These are phyloP conservation scores for Cinchona pubescens DNA, from an alignment of 257 asterid genomes.

Conservation along the genomic window DNA sequence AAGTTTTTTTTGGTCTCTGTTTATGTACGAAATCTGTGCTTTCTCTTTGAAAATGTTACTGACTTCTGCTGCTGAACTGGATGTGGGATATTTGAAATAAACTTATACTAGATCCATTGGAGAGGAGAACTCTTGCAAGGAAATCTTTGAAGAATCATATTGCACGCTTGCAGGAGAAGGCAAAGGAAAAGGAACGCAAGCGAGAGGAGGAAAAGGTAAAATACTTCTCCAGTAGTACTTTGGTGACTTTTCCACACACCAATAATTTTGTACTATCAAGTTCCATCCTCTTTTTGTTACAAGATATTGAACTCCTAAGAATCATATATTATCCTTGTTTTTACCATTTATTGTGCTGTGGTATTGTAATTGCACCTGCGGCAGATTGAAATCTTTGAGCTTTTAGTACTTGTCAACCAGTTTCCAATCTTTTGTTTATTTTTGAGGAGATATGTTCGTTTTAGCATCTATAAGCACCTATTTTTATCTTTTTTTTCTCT, in stretches of 20 bases:
- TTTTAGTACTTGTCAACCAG: no score
- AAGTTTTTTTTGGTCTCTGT: slow-evolving; percentile 12
- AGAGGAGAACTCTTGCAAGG: slow-evolving; percentile 72
- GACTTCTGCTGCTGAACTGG: slow-evolving; percentile 16
- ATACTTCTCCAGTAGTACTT: not conserved
- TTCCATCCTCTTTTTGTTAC: no score
- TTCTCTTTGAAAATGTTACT: slow-evolving; percentile 9
- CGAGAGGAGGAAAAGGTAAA: slow-evolving; percentile 92
- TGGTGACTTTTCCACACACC: not conserved
- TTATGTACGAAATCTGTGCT: slow-evolving; percentile 15
- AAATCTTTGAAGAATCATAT: slow-evolving; percentile 72
- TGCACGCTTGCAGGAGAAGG: slow-evolving; percentile 76
- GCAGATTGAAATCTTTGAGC: no score
- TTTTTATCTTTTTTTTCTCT: no score
- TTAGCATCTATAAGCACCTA: no score
- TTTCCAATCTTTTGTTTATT: no score
- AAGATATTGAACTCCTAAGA: no score
- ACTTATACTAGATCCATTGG: slow-evolving; percentile 64
- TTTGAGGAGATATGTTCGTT: no score
- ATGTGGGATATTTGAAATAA: slow-evolving; percentile 10
- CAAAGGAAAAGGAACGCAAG: slow-evolving; percentile 86
- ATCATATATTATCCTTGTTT: no score
- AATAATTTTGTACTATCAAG: not conserved
- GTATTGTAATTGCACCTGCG: no score
- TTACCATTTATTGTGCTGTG: no score